Base-by-base conservation (phyloP, 2,329 filamentous ascomycete genomes). In the Neobulgaria alba region DNA sequence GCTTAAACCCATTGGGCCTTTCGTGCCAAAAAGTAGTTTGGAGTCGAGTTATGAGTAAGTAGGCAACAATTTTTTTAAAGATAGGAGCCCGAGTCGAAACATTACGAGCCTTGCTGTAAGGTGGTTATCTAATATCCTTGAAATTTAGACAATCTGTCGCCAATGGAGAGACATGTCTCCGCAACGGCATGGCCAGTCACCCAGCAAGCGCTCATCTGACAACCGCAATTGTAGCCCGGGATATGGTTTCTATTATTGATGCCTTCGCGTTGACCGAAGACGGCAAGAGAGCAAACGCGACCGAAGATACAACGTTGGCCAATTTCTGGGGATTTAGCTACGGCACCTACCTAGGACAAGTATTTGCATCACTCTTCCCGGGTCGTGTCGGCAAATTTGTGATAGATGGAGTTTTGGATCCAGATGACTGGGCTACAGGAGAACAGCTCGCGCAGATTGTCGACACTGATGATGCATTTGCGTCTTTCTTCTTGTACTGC, bases 11-110 rank as follows among this genome's bases (percentile, higher is more conserved):
- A n/a, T n/a, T n/a, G n/a, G n/a, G n/a, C n/a, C n/a, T n/a, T n/a
- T n/a, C n/a, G n/a, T n/a, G n/a, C n/a, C n/a, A n/a, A n/a, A n/a
- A 26, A 26, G 17, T 61, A 65, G 1, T 48, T 71, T 2, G 67
- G 65, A n/a, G n/a, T n/a, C 43, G 66, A 71, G 36, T 60, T 59
- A 2, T 71, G 62, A 45, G 64, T 66, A 3, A 57, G 69, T 67
- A 1, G 66, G 64, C 33, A 66, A 64, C 1, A 53, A 59, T 10
- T 55, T 55, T 10, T n/a, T n/a, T n/a, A n/a, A n/a, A n/a, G n/a
- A n/a, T n/a, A n/a, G n/a, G n/a, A n/a, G n/a, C n/a, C n/a, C n/a
- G n/a, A n/a, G n/a, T n/a, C n/a, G n/a, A n/a, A n/a, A n/a, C n/a
- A n/a, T n/a, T n/a, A n/a, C n/a, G n/a, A n/a, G n/a, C n/a, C n/a